Base-by-base conservation (phyloP, 2,329 filamentous ascomycete genomes). In the Botryosphaeria agaves region DNA sequence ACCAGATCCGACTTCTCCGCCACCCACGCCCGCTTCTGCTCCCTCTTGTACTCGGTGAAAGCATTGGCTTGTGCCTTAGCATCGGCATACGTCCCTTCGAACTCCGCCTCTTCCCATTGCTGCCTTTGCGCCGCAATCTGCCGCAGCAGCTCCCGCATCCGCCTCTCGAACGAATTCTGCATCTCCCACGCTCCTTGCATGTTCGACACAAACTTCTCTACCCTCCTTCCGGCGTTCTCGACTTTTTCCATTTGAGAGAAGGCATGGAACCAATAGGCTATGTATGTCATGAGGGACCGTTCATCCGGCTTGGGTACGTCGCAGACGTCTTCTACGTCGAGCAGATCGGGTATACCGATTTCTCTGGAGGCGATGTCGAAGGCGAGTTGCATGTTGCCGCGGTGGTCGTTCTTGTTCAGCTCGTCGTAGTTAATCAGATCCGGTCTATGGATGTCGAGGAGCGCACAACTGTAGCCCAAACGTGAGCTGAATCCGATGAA, bases 131-230 rank as follows among this genome's bases (percentile, higher is more conserved):
- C 66, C 16, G 66, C 64, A 42, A 95, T 83, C 38, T 74, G 66
- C 41, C 72, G 66, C 38, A 95, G 62, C 24, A 98, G 64, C 41
- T 75, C 81, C 34, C 72, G 72, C 81, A 95, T 92, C 36, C 89
- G 72, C 46, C 78, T 69, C 62, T 98, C 89, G 50, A 87, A 98
- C 18, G 79, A 81, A 49, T 83, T 92, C 56, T 98, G 85, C 89
- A 98, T 98, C 57, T 94, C 87, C 89, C 89, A 98, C 6, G 89
- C 87, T 14, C 89, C 89, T 50, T 94, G 84, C 89, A 98, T 95
- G 53, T 89, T 95, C 50, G 82, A 83, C 43, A 98, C 81, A 47
- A 98, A 98, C 56, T 98, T 98, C 60, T 98, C 89, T 4, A 98
- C 89, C 41, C 89, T 72, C 36, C 89, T 72, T 4, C 89, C 89